Evolutionary conservation across 2,329 filamentous ascomycete genomes (phyloP).

Genomic region (Paracamarosporium sp.): DNA sequence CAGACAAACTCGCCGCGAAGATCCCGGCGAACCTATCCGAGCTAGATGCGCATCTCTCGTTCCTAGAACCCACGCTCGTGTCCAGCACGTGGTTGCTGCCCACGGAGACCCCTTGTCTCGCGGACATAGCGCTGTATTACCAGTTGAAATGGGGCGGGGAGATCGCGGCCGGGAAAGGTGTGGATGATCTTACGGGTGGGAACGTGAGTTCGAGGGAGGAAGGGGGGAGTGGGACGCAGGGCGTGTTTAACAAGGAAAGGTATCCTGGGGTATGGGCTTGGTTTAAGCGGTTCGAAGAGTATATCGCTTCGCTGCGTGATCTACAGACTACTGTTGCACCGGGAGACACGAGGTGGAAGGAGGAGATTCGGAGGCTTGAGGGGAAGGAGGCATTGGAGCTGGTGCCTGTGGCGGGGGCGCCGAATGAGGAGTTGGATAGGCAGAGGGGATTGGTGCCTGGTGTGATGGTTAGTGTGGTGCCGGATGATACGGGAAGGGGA

Average conservation of each 20-base stretch:
- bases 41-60: slow-evolving; percentile 46
- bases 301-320: slow-evolving; percentile 37
- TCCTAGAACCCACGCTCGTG: slow-evolving; percentile 46
- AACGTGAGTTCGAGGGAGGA: slow-evolving; percentile 36
- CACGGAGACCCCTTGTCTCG: slow-evolving; percentile 41
- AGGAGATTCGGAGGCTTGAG: slow-evolving; percentile 4
- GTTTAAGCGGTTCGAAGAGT: slow-evolving; percentile 43
- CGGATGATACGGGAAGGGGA: slow-evolving; percentile 50
- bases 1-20: slow-evolving; percentile 49
- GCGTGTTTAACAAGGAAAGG: slow-evolving; percentile 46
- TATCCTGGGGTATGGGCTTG: slow-evolving; percentile 46
- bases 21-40: slow-evolving; percentile 45
- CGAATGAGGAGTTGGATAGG: slow-evolving; percentile 33
- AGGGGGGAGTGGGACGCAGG: slow-evolving; percentile 19
- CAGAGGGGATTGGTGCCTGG: slow-evolving; percentile 40
- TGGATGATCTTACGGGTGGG: slow-evolving; percentile 46
- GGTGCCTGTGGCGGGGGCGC: slow-evolving; percentile 36
- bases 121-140: slow-evolving; percentile 48
- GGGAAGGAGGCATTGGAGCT: slow-evolving; percentile 24
- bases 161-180: slow-evolving; percentile 43
- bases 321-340: slow-evolving; percentile 25
- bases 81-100: slow-evolving; percentile 42
- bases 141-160: slow-evolving; percentile 49
- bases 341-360: slow-evolving; percentile 15
- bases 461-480: slow-evolving; percentile 39